These are phyloP conservation scores for Aspergillus indologenus DNA, from an alignment of 495 filamentous ascomycete species.

Conservation along the genomic window DNA sequence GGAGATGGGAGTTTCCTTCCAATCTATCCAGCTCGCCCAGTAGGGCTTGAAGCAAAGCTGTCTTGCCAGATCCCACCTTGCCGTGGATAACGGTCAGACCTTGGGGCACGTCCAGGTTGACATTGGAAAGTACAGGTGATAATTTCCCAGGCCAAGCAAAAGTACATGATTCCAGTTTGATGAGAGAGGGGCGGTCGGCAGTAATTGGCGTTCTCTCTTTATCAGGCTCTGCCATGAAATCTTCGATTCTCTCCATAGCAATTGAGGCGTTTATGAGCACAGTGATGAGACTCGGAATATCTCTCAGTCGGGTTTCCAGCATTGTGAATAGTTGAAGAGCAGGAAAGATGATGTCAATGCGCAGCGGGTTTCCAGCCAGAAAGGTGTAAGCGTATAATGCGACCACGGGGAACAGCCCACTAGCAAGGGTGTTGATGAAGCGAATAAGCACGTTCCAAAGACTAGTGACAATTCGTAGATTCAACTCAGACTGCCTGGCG, in stretches of 20 bases:
- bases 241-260: slow-evolving; percentile 72
- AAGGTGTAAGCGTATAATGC: slow-evolving; percentile 77
- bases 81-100: slow-evolving; percentile 69
- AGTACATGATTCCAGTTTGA: slow-evolving; percentile 59
- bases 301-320: slow-evolving; percentile 65
- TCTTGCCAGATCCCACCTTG: slow-evolving; percentile 77
- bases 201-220: slow-evolving; percentile 50
- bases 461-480: slow-evolving; percentile 60
- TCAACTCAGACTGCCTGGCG: slow-evolving; percentile 63
- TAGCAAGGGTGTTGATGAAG: slow-evolving; percentile 61
- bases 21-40: slow-evolving; percentile 74
- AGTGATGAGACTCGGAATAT: slow-evolving; percentile 68
- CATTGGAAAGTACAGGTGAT: slow-evolving; percentile 57
- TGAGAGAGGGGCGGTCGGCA: slow-evolving; percentile 24
- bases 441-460: slow-evolving; percentile 57
- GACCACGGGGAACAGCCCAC: slow-evolving; percentile 70
- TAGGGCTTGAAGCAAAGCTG: slow-evolving; percentile 72
- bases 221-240: slow-evolving; percentile 80
- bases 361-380: slow-evolving; percentile 58
- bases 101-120: slow-evolving; percentile 56
- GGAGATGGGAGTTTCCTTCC: slow-evolving; percentile 54
- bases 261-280: slow-evolving; percentile 70
- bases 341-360: slow-evolving; percentile 77
- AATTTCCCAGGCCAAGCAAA: slow-evolving; percentile 73
- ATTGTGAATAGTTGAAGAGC: slow-evolving; percentile 73